phyloP scores from a whole-genome alignment of 2,329 filamentous ascomycete species.

The Trichoderma sp. region DNA sequence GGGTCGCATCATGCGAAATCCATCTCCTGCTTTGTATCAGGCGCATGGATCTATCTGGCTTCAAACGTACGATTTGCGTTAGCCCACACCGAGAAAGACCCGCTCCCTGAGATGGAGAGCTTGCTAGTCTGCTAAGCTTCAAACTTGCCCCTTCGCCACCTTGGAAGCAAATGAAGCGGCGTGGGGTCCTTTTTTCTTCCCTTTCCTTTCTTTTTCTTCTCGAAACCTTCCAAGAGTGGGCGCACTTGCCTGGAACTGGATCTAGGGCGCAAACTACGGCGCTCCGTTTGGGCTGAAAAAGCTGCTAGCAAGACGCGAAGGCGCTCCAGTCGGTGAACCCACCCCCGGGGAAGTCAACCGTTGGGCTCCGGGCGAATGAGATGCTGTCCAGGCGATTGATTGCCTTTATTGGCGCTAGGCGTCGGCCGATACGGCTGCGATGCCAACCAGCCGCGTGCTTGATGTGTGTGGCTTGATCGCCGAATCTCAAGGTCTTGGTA shows the following conservation, averaged over 20 bases:
- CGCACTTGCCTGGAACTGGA: conserved; percentile 12
- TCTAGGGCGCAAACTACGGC: conserved; percentile 6
- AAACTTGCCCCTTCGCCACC: background rate
- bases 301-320: conserved; percentile 20
- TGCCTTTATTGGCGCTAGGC: conserved; percentile 21
- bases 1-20: background rate
- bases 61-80: conserved; percentile 4
- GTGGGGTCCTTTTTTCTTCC: background rate
- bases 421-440: conserved; percentile 20
- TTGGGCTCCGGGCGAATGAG: conserved; percentile 23
- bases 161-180: background rate
- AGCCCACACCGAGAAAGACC: background rate
- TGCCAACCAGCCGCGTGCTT: background rate
- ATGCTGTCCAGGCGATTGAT: background rate
- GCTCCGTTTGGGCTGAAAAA: conserved; percentile 14
- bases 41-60: background rate
- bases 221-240: conserved; percentile 17
- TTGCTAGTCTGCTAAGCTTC: background rate
- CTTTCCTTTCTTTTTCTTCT: conserved; percentile 8
- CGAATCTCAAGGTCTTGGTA: background rate
- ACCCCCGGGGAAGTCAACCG: conserved; percentile 21
- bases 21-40: background rate
- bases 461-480: conserved; percentile 11
- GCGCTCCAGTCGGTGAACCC: conserved; percentile 8
- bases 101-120: background rate